A percentile compares a stretch with the other conserved stretches of the same genome.
These are phyloP conservation scores for Blastobotrys muscicola DNA, from an alignment of 805 yeast species.

Conservation along the genomic window DNA sequence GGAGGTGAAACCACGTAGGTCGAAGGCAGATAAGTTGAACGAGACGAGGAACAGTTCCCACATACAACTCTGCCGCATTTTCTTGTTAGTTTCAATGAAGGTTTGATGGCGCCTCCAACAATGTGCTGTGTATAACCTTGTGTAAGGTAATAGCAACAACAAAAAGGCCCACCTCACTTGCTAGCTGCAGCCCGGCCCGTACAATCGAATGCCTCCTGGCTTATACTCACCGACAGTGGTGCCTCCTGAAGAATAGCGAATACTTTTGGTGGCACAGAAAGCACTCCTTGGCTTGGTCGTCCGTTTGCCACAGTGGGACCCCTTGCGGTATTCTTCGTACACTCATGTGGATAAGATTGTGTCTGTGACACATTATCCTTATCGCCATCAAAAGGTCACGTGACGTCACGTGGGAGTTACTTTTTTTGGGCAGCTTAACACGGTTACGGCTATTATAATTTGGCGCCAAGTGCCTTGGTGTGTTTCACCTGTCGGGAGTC, in stretches of 20 bases:
- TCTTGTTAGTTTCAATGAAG: conserved; percentile 8
- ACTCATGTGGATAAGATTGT: too few relatives aligned
- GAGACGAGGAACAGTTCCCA: conserved; percentile 50
- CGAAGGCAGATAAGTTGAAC: conserved; percentile 46
- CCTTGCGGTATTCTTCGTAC: conserved; percentile 14
- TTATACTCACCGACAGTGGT: conserved; percentile 60
- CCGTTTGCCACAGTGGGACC: conserved; percentile 62
- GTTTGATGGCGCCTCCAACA: too few relatives aligned
- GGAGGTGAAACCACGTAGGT: conserved; percentile 51
- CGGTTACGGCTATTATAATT: too few relatives aligned
- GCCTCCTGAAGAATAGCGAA: conserved; percentile 59
- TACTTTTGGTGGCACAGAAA: conserved; percentile 44
- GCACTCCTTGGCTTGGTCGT: conserved; percentile 44
- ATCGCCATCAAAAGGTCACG: conserved; percentile 1
- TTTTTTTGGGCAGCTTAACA: too few relatives aligned
- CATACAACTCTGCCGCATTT: conserved; percentile 74
- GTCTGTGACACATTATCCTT: conserved; percentile 1
- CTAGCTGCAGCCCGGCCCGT: too few relatives aligned
- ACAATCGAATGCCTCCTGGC: conserved; percentile 23
- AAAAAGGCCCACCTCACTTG: too few relatives aligned
- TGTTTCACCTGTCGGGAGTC: too few relatives aligned
- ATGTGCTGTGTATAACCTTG: too few relatives aligned
- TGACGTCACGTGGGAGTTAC: too few relatives aligned
- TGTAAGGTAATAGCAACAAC: too few relatives aligned
- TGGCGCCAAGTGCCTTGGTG: too few relatives aligned